These are phyloP conservation scores for Acarospora socialis DNA, from an alignment of 2,329 filamentous ascomycete genomes.

Conservation along the genomic window DNA sequence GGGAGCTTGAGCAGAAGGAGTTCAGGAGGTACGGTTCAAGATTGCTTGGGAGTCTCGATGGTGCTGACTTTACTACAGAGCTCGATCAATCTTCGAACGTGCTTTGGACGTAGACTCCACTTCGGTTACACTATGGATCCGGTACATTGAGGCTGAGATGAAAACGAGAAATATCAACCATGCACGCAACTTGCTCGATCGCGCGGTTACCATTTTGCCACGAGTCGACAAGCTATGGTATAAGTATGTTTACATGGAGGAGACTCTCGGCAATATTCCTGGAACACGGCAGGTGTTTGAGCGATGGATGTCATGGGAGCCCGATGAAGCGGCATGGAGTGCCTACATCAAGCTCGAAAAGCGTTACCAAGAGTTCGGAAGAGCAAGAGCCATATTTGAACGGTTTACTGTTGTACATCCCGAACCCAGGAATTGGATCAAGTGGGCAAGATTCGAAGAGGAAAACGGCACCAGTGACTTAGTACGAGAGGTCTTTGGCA, in stretches of 20 bases:
- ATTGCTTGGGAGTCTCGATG: no score
- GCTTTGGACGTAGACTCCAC: conserved; percentile 86
- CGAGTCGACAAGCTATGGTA: conserved; percentile 96
- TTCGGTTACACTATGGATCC: conserved; percentile 73
- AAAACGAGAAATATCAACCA: conserved; percentile 92
- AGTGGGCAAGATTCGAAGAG: conserved; percentile 95
- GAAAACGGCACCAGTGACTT: conserved; percentile 84
- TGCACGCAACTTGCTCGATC: conserved; percentile 83
- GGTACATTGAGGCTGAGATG: conserved; percentile 95
- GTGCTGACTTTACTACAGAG: no score
- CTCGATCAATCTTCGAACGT: conserved; percentile 84
- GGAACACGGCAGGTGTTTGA: conserved; percentile 91
- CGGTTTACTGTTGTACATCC: conserved; percentile 86
- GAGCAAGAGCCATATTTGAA: conserved; percentile 79
- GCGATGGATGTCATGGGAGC: conserved; percentile 97
- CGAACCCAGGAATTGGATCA: conserved; percentile 94
- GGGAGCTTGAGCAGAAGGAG: conserved; percentile 97
- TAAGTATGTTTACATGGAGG: conserved; percentile 98
- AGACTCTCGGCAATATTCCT: conserved; percentile 87
- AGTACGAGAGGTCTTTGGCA: conserved; percentile 82
- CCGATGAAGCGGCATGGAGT: conserved; percentile 87
- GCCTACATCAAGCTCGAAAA: conserved; percentile 97
- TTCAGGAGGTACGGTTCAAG: no score
- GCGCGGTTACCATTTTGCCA: conserved; percentile 83
- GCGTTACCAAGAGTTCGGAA: conserved; percentile 79